Conservation (phyloP, 2,329 filamentous ascomycete genomes). For the Pyrenochaeta sp. region DNA sequence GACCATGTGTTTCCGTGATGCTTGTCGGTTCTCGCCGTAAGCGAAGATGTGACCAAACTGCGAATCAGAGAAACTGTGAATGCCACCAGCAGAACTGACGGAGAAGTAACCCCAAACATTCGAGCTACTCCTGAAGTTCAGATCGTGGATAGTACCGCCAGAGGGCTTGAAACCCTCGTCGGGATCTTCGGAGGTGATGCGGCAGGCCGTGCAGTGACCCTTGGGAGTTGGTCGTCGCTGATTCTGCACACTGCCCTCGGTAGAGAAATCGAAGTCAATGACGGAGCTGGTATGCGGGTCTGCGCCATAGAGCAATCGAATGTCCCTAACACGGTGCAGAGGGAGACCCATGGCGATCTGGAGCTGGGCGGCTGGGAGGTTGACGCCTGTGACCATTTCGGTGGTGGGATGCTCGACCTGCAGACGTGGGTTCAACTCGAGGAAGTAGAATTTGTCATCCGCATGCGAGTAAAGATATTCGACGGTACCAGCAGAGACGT, state of each 20-base stretch:
- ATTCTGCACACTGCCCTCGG: conserved; percentile 78
- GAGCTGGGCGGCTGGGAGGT: conserved; percentile 94
- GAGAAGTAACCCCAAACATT: conserved; percentile 99
- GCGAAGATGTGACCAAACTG: conserved; percentile 99
- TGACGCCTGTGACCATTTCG: conserved; percentile 98
- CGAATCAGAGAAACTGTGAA: conserved; percentile 98
- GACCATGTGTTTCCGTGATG: conserved; percentile 98
- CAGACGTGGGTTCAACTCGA: conserved; percentile 97
- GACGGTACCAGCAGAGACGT: conserved; percentile 97
- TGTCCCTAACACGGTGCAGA: conserved; percentile 93
- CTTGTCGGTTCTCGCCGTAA: conserved; percentile 95
- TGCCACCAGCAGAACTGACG: conserved; percentile 92
- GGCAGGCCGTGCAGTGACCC: conserved; percentile 96
- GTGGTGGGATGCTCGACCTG: conserved; percentile 99
- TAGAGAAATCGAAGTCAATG: conserved; percentile 97
- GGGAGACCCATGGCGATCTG: conserved; percentile 99
- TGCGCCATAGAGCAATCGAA: conserved; percentile 92
- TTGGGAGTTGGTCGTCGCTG: conserved; percentile 92
- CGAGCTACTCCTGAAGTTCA: conserved; percentile 98
- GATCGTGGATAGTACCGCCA: conserved; percentile 97
- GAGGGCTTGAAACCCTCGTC: conserved; percentile 99
- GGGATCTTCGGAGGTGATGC: conserved; percentile 98
- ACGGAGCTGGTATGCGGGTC: conserved; percentile 85
- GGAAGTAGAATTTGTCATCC: conserved; percentile 99
- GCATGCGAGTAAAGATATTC: conserved; percentile 98